A percentile compares a stretch with the other conserved stretches of the same genome.
These are phyloP conservation scores for Calocera cornea DNA, from an alignment of 768 basidiomycete species.

Conservation along the genomic window DNA sequence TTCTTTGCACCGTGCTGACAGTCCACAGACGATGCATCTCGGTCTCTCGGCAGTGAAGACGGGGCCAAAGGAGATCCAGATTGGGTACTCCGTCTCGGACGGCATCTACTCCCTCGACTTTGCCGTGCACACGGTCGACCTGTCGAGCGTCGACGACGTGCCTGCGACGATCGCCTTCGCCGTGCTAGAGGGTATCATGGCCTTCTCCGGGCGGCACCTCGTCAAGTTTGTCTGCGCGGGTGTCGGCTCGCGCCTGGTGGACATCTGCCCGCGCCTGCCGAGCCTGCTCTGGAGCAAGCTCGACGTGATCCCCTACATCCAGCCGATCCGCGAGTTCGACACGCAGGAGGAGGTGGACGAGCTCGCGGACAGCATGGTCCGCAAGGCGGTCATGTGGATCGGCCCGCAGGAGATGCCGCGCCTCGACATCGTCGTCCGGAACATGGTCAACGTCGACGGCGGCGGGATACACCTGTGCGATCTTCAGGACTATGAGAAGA, in stretches of 20 bases:
- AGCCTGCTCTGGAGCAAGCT: slow-evolving; percentile 71
- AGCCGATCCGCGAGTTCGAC: slow-evolving; percentile 3
- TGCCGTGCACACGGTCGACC: slow-evolving; percentile 39
- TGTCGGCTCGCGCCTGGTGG: slow-evolving; percentile 54
- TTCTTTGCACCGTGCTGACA: no score
- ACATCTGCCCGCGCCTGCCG: slow-evolving; percentile 54
- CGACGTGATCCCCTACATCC: slow-evolving; percentile 69
- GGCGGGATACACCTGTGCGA: slow-evolving; percentile 76
- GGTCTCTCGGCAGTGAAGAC: not conserved
- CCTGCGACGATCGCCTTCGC: not conserved
- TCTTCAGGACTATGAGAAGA: slow-evolving; percentile 59
- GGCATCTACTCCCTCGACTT: slow-evolving; percentile 77
- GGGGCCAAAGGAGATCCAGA: slow-evolving; percentile 32
- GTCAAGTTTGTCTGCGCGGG: slow-evolving; percentile 82
- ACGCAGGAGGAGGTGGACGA: not conserved
- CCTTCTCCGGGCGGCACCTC: slow-evolving; percentile 36
- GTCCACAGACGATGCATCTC: not conserved
- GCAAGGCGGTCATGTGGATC: slow-evolving; percentile 58
- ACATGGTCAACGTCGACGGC: slow-evolving; percentile 79
- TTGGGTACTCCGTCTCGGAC: slow-evolving; percentile 71
- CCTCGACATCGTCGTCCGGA: slow-evolving; percentile 58
- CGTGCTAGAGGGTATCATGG: not conserved
- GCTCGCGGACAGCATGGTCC: slow-evolving; percentile 56
- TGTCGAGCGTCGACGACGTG: not conserved
- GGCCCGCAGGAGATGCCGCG: slow-evolving; percentile 49